A percentile compares a stretch with the other conserved stretches of the same genome.
Evolutionary conservation across 2,329 filamentous ascomycete genomes (phyloP).

Genomic region (Aureobasidium sp.): DNA sequence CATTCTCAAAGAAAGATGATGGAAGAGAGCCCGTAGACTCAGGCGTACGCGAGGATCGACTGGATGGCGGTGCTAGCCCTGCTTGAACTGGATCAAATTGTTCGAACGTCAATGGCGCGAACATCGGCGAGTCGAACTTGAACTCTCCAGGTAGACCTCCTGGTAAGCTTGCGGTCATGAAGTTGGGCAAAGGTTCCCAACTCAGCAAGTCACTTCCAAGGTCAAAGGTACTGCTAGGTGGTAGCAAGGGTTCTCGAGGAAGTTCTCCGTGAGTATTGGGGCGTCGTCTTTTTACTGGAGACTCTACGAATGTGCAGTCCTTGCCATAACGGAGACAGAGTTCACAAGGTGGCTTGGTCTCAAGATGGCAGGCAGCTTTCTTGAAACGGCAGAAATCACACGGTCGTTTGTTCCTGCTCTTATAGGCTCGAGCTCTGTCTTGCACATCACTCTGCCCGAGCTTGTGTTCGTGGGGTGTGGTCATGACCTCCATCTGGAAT

Average conservation of each 20-base stretch:
- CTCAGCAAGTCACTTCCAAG: constrained; percentile 12
- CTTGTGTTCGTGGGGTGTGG: background rate
- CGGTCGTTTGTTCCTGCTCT: constrained; percentile 33
- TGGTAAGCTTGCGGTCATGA: constrained; percentile 3
- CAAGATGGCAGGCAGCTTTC: constrained; percentile 39
- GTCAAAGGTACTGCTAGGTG: constrained; percentile 10
- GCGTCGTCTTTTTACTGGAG: constrained; percentile 26
- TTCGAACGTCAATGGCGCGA: constrained; percentile 12
- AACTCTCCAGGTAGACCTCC: constrained; percentile 1
- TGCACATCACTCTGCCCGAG: constrained; percentile 1
- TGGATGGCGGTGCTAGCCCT: background rate
- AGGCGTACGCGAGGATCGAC: background rate
- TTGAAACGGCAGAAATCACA: constrained; percentile 41
- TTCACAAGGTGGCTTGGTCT: constrained; percentile 35
- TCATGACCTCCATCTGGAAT: constrained; percentile 7
- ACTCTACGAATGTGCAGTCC: constrained; percentile 39
- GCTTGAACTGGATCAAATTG: constrained; percentile 14
- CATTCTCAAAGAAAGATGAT: constrained; percentile 17
- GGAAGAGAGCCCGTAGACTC: constrained; percentile 4
- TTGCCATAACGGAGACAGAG: constrained; percentile 36
- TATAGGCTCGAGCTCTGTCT: constrained; percentile 29
- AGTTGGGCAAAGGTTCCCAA: constrained; percentile 12
- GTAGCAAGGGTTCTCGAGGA: background rate
- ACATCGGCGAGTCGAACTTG: constrained; percentile 9
- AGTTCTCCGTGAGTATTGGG: constrained; percentile 27